Conservation (phyloP, 2,329 filamentous ascomycete genomes). For the Arachnopeziza araneosa region DNA sequence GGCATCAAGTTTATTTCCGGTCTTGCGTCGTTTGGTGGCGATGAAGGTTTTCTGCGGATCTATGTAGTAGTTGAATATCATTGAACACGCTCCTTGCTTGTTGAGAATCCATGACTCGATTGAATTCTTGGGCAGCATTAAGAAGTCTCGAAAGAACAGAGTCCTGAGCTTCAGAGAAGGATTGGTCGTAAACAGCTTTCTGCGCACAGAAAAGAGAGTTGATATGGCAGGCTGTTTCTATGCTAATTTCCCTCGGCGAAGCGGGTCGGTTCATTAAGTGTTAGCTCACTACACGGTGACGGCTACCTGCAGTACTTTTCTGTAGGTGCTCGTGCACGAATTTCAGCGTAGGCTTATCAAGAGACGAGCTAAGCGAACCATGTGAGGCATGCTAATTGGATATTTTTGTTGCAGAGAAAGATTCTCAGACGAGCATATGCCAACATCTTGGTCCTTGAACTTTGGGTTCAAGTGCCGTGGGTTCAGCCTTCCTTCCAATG, state of each 20-base stretch:
- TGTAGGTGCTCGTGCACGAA: too few species aligned
- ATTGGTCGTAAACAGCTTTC: not conserved
- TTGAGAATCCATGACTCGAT: not conserved
- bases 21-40: not conserved
- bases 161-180: not conserved
- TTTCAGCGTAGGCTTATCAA: too few species aligned
- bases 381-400: too few species aligned
- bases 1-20: not conserved
- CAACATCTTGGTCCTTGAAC: too few species aligned
- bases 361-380: too few species aligned
- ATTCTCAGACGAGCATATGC: too few species aligned
- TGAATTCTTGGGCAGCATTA: not conserved
- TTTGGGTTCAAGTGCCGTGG: too few species aligned
- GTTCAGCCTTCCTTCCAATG: too few species aligned
- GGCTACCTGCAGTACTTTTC: too few species aligned
- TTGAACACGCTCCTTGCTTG: constrained; percentile 10
- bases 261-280: too few species aligned
- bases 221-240: constrained; percentile 4
- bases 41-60: not conserved
- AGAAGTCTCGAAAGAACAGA: not conserved
- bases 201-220: constrained; percentile 1
- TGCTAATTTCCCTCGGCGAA: constrained; percentile 14
- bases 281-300: too few species aligned
- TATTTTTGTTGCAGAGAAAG: too few species aligned
- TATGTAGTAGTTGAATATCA: constrained; percentile 1